These are phyloP conservation scores for Quercus bicolor DNA, from an alignment of 306 rosid genomes.

Conservation along the genomic window DNA sequence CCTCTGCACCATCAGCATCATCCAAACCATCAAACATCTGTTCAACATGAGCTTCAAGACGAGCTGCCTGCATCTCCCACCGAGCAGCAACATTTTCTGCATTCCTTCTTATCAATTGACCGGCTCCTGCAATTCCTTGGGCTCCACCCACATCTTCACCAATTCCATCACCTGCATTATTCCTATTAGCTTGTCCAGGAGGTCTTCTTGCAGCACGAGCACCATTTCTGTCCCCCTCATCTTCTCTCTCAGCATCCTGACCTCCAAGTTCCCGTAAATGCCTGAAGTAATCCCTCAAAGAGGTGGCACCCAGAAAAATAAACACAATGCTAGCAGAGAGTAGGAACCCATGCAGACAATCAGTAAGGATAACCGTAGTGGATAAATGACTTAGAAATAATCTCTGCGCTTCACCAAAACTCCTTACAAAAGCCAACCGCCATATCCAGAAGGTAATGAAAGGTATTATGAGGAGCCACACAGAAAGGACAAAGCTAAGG, in stretches of 20 bases:
- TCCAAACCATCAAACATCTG: constrained; percentile 99
- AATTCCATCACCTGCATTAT: constrained; percentile 68
- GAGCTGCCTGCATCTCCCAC: constrained; percentile 99
- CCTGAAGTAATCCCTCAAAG: constrained; percentile 97
- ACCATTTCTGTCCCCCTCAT: constrained; percentile 92
- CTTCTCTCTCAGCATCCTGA: constrained; percentile 90
- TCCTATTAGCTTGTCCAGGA: constrained; percentile 84
- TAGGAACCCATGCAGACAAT: constrained; percentile 96
- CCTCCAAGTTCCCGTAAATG: constrained; percentile 97
- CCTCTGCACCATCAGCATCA: constrained; percentile 99
- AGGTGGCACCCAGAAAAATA: constrained; percentile 95
- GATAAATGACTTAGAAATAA: constrained; percentile 88
- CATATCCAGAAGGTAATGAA: constrained; percentile 99
- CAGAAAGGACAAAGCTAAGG: constrained; percentile 90
- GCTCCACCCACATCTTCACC: constrained; percentile 87
- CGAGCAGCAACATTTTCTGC: constrained; percentile 97
- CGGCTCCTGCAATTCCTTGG: constrained; percentile 88
- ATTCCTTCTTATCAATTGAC: constrained; percentile 87
- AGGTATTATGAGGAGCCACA: constrained; percentile 96
- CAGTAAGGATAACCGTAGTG: constrained; percentile 80
- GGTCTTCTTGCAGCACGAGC: constrained; percentile 88
- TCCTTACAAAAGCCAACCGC: constrained; percentile 98
- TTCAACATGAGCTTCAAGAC: constrained; percentile 97
- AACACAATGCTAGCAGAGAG: constrained; percentile 98
- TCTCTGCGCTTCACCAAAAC: constrained; percentile 94